These are phyloP conservation scores for Zygoascus biomembranicola DNA, from an alignment of 805 yeast species.

Conservation along the genomic window DNA sequence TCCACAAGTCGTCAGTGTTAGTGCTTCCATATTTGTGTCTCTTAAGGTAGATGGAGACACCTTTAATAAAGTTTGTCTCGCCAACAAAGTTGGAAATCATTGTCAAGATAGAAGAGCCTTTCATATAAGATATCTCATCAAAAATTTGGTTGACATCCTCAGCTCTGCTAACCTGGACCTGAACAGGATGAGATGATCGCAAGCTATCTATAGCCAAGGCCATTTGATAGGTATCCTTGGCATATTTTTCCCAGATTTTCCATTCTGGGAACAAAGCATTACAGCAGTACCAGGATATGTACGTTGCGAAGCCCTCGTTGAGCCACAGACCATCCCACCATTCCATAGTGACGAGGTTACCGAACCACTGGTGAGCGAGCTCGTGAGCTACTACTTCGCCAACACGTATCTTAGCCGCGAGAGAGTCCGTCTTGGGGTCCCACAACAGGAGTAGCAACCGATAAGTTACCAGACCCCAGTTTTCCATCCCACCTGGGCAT, in stretches of 20 bases:
- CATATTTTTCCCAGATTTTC: constrained; percentile 79
- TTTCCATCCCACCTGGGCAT: constrained; percentile 84
- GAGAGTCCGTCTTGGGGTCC: constrained; percentile 43
- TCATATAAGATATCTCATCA: constrained; percentile 75
- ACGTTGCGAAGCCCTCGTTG: constrained; percentile 84
- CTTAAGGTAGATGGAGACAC: constrained; percentile 70
- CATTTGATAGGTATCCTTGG: constrained; percentile 61
- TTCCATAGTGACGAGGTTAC: constrained; percentile 83
- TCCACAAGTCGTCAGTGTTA: constrained; percentile 69
- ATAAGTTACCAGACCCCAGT: constrained; percentile 65
- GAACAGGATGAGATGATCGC: constrained; percentile 79
- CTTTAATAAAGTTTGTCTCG: constrained; percentile 66
- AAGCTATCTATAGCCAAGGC: constrained; percentile 66
- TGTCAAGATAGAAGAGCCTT: constrained; percentile 71
- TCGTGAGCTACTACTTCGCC: constrained; percentile 85
- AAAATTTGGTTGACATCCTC: constrained; percentile 78
- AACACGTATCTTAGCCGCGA: constrained; percentile 53
- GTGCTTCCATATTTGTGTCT: constrained; percentile 75
- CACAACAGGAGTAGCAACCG: constrained; percentile 67
- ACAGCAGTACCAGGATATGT: constrained; percentile 85
- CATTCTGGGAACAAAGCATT: constrained; percentile 72
- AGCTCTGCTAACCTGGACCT: constrained; percentile 71
- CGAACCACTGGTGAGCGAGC: constrained; percentile 89
- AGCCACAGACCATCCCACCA: constrained; percentile 91
- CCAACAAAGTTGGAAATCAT: constrained; percentile 79